Evolutionary conservation across 2,329 filamentous ascomycete species (phyloP), one percentile per base, ranked within the genome.

Genomic region (Amauroascus niger): DNA sequence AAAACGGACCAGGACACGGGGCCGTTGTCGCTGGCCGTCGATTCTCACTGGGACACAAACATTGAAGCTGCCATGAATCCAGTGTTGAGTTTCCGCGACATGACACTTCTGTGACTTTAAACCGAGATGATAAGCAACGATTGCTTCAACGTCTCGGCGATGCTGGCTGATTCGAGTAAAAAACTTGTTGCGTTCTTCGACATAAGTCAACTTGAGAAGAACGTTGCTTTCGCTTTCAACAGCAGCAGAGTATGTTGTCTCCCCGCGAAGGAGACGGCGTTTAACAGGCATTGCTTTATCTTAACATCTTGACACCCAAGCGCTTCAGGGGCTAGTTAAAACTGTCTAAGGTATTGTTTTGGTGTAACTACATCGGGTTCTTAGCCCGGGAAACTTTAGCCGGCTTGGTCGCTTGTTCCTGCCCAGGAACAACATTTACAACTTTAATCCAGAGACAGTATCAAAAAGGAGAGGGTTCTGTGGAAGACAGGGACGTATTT

Each of bases 21-120:
- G 30, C 13, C 16, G 13, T 14, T 26, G 28, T n/a, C 8, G 2
- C 13, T 35, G 9, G 26, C 11, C 9, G n/a, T 18, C 20, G 16
- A 48, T 16, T 35, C 20, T 20, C 16, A 57, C 24, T 26, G 46
- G 55, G 13, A 71, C 60, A 52, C 65, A 71, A 43, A 68, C 60
- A 55, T 71, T 72, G 55, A 69, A 71, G 53, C 60, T 64, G 6
- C 68, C 68, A 37, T 59, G 52, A 32, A 65, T 59, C 68, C 56
- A 61, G 6, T 52, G 16, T n/a, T 56, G 33, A 9, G 18, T 9
- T 8, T 51, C 55, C 13, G 49, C 57, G 7, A 57, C 32, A n/a
- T 46, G 35, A 48, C 55, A 59, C n/a, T 24, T 11, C 11, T 48
- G 11, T 24, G 54, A 40, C 39, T 7, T 22, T 1, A 59, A 13